Conservation (phyloP, 2,329 filamentous ascomycete genomes). For the Trichoderma asperellum region DNA sequence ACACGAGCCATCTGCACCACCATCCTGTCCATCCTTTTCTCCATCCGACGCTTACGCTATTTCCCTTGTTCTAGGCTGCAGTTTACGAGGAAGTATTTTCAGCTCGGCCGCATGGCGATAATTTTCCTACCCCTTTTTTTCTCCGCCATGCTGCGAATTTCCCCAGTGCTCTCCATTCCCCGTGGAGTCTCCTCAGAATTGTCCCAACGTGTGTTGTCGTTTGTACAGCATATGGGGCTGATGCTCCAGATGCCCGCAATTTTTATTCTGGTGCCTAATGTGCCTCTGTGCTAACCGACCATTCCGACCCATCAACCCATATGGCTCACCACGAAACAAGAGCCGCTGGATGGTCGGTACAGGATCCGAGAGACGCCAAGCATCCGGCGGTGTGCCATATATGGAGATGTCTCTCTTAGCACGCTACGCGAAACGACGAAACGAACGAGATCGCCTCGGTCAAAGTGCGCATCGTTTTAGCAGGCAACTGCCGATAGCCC, state of each 20-base stretch:
- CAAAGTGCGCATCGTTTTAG: neutral
- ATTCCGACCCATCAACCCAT: slow-evolving; percentile 20
- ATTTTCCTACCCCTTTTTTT: slow-evolving; percentile 3
- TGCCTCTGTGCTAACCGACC: slow-evolving; percentile 7
- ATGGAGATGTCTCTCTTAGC: neutral
- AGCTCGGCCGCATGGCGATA: neutral
- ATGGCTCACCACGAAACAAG: neutral
- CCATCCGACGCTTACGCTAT: neutral
- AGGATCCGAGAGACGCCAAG: neutral
- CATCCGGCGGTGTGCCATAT: neutral
- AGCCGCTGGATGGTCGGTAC: neutral
- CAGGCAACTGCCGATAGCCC: neutral
- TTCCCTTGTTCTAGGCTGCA: neutral
- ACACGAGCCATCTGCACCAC: neutral
- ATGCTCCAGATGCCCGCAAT: slow-evolving; percentile 15
- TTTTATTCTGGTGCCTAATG: slow-evolving; percentile 24
- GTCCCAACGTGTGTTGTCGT: neutral
- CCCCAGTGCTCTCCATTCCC: slow-evolving; percentile 18
- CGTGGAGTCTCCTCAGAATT: neutral
- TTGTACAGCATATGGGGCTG: slow-evolving; percentile 7
- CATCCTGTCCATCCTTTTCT: neutral
- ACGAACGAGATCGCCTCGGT: neutral
- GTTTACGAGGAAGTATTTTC: neutral
- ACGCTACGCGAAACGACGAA: neutral
- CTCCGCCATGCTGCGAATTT: slow-evolving; percentile 1